phyloP scores from a whole-genome alignment of 78 protist genomes.

The Andalucia godoyi region DNA sequence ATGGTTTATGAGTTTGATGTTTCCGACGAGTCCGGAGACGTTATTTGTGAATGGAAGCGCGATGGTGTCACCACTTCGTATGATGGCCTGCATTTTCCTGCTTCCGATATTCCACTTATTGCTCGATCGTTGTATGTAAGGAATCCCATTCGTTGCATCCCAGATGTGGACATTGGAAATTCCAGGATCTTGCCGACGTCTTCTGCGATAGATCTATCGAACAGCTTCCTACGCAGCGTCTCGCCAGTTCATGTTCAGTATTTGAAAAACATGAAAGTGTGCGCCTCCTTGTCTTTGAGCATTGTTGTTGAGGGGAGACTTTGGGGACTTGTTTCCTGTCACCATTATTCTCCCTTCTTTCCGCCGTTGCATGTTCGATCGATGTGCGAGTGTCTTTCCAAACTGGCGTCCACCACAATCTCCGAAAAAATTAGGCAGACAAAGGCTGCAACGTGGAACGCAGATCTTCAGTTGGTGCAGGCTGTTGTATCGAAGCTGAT shows the following conservation, averaged over 20 bases:
- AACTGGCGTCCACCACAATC: too few relatives aligned
- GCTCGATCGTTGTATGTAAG: not conserved
- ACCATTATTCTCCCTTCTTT: not conserved
- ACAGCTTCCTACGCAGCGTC: not conserved
- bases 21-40: not conserved
- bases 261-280: not conserved
- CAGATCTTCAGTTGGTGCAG: too few relatives aligned
- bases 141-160: not conserved
- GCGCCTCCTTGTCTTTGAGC: not conserved
- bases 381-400: not conserved
- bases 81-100: not conserved
- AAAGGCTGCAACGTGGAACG: too few relatives aligned
- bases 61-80: not conserved
- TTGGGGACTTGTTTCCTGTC: conserved; percentile 6
- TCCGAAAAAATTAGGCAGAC: too few relatives aligned
- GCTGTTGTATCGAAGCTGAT: too few relatives aligned
- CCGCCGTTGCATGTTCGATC: not conserved
- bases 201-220: not conserved
- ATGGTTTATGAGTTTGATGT: conserved; percentile 5
- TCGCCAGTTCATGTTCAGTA: not conserved
- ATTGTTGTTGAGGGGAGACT: not conserved
- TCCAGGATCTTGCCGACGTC: too few relatives aligned
- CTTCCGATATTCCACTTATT: not conserved
- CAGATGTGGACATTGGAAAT: not conserved
- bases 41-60: not conserved